phyloP scores from a whole-genome alignment of 768 basidiomycete genomes.

The Amanita jacksonii region DNA sequence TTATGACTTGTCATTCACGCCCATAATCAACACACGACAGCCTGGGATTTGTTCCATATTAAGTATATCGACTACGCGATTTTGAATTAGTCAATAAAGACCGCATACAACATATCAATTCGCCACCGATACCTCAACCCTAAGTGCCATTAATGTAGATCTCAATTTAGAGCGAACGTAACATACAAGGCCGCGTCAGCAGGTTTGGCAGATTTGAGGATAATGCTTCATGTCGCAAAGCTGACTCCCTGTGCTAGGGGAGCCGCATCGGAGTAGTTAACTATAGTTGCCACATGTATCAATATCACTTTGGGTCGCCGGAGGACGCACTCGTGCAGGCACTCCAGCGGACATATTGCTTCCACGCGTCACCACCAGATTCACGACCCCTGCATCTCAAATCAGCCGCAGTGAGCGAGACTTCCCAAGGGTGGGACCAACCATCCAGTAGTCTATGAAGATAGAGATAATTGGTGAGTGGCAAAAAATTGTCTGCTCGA shows the following conservation, averaged over 20 bases:
- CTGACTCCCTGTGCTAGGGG: conserved; percentile 91
- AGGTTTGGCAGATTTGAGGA: no score
- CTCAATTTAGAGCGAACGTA: conserved; percentile 1
- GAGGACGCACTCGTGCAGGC: conserved; percentile 58
- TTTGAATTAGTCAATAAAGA: conserved; percentile 6
- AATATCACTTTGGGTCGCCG: neutral
- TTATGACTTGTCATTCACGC: conserved; percentile 1
- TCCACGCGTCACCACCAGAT: conserved; percentile 98
- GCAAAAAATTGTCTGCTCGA: conserved; percentile 1
- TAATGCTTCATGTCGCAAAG: conserved; percentile 43
- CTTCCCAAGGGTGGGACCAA: conserved; percentile 26
- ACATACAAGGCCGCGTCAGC: no score
- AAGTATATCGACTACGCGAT: conserved; percentile 8
- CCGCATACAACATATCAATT: no score
- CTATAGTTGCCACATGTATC: conserved; percentile 18
- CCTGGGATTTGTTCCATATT: conserved; percentile 7
- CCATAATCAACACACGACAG: conserved; percentile 4
- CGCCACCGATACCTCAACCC: no score
- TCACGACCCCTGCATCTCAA: conserved; percentile 70
- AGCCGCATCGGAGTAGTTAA: conserved; percentile 86
- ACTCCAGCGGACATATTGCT: conserved; percentile 90
- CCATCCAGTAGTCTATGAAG: conserved; percentile 76
- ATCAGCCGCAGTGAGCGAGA: conserved; percentile 15
- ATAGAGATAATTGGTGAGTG: neutral
- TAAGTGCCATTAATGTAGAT: no score